These are phyloP conservation scores for Amanita polypyramis DNA, from an alignment of 768 basidiomycete genomes.

Conservation along the genomic window DNA sequence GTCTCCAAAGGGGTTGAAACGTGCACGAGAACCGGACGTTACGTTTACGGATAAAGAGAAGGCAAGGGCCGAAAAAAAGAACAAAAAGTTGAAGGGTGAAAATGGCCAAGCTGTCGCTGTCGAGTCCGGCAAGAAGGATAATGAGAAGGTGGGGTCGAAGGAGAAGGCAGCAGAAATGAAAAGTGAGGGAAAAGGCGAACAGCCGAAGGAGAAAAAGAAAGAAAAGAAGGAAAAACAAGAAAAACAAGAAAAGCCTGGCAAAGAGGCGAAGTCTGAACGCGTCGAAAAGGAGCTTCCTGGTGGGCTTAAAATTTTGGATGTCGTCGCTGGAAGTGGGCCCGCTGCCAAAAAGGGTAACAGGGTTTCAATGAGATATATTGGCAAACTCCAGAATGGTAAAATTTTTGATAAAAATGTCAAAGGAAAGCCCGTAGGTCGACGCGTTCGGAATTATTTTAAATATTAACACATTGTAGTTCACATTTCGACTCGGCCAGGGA, in stretches of 20 bases:
- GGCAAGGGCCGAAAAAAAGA: constrained; percentile 58
- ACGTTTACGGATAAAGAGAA: constrained; percentile 20
- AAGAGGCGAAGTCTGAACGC: constrained; percentile 20
- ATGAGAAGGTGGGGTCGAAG: constrained; percentile 16
- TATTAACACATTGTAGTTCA: constrained; percentile 34
- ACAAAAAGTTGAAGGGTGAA: constrained; percentile 67
- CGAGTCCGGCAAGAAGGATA: constrained; percentile 44
- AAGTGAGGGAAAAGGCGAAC: constrained; percentile 15
- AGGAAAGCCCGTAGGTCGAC: constrained; percentile 67
- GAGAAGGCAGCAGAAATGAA: constrained; percentile 19
- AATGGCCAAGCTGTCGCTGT: constrained; percentile 24
- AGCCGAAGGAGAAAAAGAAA: constrained; percentile 27
- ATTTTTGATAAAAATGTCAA: constrained; percentile 73
- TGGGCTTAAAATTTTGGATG: constrained; percentile 71
- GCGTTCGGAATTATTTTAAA: background rate
- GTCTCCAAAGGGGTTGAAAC: constrained; percentile 46
- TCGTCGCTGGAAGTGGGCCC: constrained; percentile 74
- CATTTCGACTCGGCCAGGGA: constrained; percentile 72
- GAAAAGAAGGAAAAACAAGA: constrained; percentile 18
- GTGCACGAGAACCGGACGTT: constrained; percentile 55
- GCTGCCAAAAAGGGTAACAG: constrained; percentile 79
- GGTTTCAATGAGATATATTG: constrained; percentile 86
- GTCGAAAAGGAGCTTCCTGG: constrained; percentile 42
- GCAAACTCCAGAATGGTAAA: constrained; percentile 71
- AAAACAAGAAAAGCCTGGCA: constrained; percentile 23